Conservation (phyloP, 805 yeast genomes). For the Diddensiella caesifluorescens region DNA sequence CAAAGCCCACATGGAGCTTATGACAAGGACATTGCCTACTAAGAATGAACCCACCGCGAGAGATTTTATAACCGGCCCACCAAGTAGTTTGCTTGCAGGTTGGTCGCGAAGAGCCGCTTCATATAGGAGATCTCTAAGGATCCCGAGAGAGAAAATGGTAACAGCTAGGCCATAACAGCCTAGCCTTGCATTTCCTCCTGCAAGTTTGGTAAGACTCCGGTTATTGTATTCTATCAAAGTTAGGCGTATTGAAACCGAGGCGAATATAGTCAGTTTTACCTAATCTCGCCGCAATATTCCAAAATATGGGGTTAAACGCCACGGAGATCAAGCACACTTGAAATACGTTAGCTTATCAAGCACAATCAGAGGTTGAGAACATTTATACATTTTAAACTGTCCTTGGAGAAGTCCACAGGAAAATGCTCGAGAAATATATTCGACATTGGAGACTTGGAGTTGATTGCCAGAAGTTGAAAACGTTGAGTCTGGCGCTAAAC, state of each 20-base stretch:
- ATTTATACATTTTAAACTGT: constrained; percentile 12
- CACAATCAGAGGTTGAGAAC: background rate
- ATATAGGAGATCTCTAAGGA: constrained; percentile 68
- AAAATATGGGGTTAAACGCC: constrained; percentile 88
- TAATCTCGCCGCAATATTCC: constrained; percentile 87
- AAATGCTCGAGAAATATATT: no score
- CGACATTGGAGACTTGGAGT: no score
- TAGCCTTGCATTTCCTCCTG: constrained; percentile 55
- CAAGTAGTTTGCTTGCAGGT: constrained; percentile 54
- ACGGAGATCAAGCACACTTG: constrained; percentile 57
- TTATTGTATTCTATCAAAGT: constrained; percentile 58
- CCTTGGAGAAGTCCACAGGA: constrained; percentile 13
- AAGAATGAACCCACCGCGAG: constrained; percentile 53
- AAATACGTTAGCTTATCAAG: constrained; percentile 2
- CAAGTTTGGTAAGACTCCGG: constrained; percentile 66
- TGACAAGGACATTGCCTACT: constrained; percentile 74
- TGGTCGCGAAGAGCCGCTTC: constrained; percentile 69
- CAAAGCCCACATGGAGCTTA: constrained; percentile 81
- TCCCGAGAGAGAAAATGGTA: constrained; percentile 80
- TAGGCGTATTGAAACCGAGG: background rate
- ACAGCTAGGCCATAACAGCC: constrained; percentile 86
- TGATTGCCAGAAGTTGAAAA: no score
- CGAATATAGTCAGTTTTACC: constrained; percentile 28
- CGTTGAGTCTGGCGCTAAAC: no score
- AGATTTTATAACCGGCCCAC: constrained; percentile 36